phyloP scores from a whole-genome alignment of 2,329 filamentous ascomycete species.

The Neopestalotiopsis sp. region DNA sequence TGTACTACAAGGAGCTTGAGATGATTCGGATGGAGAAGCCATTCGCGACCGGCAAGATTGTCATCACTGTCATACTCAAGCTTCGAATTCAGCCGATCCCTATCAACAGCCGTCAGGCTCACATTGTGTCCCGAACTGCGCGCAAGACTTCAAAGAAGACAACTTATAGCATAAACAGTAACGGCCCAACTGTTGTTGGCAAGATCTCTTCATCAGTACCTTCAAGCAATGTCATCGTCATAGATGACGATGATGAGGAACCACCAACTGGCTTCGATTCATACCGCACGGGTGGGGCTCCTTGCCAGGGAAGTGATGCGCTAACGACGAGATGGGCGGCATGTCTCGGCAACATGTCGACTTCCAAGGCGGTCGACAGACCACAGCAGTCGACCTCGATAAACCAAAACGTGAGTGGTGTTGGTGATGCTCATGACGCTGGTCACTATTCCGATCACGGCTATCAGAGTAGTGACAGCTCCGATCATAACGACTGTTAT shows the following conservation, averaged over 20 bases:
- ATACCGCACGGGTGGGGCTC: too few relatives aligned
- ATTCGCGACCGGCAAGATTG: background rate
- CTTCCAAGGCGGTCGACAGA: too few relatives aligned
- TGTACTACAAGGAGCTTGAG: conserved; percentile 11
- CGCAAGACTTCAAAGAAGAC: background rate
- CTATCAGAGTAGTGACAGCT: background rate
- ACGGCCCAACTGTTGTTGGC: background rate
- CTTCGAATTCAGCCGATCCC: background rate
- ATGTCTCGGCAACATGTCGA: too few relatives aligned
- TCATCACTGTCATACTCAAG: background rate
- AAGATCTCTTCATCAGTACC: background rate
- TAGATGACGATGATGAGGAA: background rate
- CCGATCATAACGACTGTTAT: background rate
- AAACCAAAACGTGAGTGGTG: background rate
- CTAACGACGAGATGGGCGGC: too few relatives aligned
- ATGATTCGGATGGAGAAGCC: background rate
- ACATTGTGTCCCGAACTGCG: background rate
- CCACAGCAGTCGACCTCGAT: too few relatives aligned
- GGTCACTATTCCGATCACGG: background rate
- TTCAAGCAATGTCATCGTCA: background rate
- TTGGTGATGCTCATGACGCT: background rate
- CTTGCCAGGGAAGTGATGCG: too few relatives aligned
- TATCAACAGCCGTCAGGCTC: background rate
- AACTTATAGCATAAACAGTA: background rate
- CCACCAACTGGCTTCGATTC: too few relatives aligned